Evolutionary conservation across 441 rosid genomes (phyloP).

Genomic region (Gossypium trilobum): DNA sequence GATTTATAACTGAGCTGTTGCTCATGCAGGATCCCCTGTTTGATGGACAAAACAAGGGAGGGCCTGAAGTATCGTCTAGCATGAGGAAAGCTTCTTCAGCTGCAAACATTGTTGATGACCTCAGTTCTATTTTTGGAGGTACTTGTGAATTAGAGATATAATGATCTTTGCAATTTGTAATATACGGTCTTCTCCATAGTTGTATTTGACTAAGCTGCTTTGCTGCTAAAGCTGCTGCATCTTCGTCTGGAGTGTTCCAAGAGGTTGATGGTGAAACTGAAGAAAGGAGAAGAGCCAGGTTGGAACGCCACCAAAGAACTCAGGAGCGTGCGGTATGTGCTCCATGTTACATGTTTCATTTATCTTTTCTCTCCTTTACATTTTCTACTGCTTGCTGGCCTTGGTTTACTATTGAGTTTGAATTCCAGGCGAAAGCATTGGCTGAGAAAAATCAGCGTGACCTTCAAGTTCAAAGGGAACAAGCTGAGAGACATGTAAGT

Average conservation of each 20-base stretch:
- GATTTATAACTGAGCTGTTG: slow-evolving; percentile 17
- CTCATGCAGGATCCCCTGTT: slow-evolving; percentile 59
- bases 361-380: not conserved
- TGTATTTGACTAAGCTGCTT: slow-evolving; percentile 22
- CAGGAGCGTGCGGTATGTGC: slow-evolving; percentile 87
- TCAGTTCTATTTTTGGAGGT: slow-evolving; percentile 86
- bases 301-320: slow-evolving; percentile 92
- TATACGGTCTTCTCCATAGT: not conserved
- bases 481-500: slow-evolving; percentile 91
- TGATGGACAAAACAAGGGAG: slow-evolving; percentile 57
- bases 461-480: slow-evolving; percentile 77
- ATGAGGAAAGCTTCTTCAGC: slow-evolving; percentile 73
- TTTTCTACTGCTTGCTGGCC: not conserved
- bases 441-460: slow-evolving; percentile 93
- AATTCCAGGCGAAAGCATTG: slow-evolving; percentile 69
- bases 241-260: slow-evolving; percentile 61
- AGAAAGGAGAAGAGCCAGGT: slow-evolving; percentile 78
- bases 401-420: slow-evolving; percentile 13
- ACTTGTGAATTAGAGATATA: slow-evolving; percentile 9
- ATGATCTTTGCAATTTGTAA: not conserved
- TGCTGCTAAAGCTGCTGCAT: slow-evolving; percentile 38
- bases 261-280: slow-evolving; percentile 85
- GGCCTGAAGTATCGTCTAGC: slow-evolving; percentile 50
- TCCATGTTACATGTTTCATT: slow-evolving; percentile 10
- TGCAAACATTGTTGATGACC: slow-evolving; percentile 70